These are phyloP conservation scores for Pseudogymnoascus sp. DNA, from an alignment of 2,329 filamentous ascomycete species.

Conservation along the genomic window DNA sequence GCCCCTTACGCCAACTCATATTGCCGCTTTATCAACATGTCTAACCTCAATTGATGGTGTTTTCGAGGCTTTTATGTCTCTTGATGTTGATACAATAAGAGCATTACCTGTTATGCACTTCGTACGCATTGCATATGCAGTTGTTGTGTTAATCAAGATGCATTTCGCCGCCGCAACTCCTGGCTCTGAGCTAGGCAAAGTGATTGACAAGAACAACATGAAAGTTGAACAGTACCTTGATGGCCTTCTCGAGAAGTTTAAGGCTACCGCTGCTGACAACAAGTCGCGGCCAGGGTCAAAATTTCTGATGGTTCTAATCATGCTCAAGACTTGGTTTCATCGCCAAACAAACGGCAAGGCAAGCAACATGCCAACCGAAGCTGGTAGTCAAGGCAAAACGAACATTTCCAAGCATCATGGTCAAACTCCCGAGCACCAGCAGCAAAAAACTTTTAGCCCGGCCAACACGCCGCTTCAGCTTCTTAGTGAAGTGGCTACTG, in stretches of 20 bases:
- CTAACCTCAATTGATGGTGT: slow-evolving; percentile 44
- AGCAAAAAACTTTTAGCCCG: slow-evolving; percentile 22
- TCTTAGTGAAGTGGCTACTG: slow-evolving; percentile 34
- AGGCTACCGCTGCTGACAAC: slow-evolving; percentile 51
- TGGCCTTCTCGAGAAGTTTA: slow-evolving; percentile 59
- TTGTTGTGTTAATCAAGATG: slow-evolving; percentile 51
- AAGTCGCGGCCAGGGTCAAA: slow-evolving; percentile 58
- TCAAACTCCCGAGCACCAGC: slow-evolving; percentile 17
- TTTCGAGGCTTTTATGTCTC: slow-evolving; percentile 42
- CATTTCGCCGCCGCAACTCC: slow-evolving; percentile 52
- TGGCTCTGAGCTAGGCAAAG: slow-evolving; percentile 56
- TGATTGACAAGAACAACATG: slow-evolving; percentile 60
- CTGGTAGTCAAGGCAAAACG: slow-evolving; percentile 14
- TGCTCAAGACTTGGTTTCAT: slow-evolving; percentile 56
- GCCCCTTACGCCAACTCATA: slow-evolving; percentile 32
- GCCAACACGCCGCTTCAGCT: slow-evolving; percentile 32
- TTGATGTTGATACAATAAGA: slow-evolving; percentile 39
- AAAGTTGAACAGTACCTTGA: slow-evolving; percentile 59
- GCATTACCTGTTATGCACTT: slow-evolving; percentile 42
- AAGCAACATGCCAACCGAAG: neutral
- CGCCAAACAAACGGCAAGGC: slow-evolving; percentile 26
- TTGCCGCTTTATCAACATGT: slow-evolving; percentile 43
- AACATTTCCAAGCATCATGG: slow-evolving; percentile 17
- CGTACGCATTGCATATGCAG: slow-evolving; percentile 46
- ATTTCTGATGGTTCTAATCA: slow-evolving; percentile 60